A percentile compares a stretch with the other conserved stretches of the same genome.
Evolutionary conservation across 139 green algal genomes (phyloP).

Genomic region (Volvox reticuliferus): DNA sequence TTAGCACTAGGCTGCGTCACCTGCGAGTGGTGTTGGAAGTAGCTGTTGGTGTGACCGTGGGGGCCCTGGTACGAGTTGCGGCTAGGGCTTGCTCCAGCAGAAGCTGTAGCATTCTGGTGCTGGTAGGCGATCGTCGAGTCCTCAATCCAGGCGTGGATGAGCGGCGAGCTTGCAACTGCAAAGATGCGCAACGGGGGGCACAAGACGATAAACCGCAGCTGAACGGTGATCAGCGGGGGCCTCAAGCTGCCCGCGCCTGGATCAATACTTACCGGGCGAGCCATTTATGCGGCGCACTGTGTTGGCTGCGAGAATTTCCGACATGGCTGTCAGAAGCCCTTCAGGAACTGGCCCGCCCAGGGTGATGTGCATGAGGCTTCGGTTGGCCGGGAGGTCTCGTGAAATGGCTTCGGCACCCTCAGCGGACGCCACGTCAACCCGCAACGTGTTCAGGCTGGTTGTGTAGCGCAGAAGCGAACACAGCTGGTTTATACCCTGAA

Average conservation of each 20-base stretch:
- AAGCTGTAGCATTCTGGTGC: background rate
- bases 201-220: no score
- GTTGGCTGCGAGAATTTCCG: slow-evolving; percentile 56
- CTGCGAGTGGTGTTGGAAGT: background rate
- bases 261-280: slow-evolving; percentile 38
- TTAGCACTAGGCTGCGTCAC: background rate
- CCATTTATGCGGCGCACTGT: slow-evolving; percentile 43
- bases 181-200: background rate
- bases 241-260: no score
- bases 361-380: slow-evolving; percentile 65
- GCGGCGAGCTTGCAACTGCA: slow-evolving; percentile 43
- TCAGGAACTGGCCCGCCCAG: slow-evolving; percentile 70
- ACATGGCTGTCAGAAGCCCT: slow-evolving; percentile 57
- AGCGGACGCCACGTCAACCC: slow-evolving; percentile 58
- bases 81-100: background rate
- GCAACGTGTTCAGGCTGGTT: slow-evolving; percentile 61
- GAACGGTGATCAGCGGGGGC: no score
- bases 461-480: slow-evolving; percentile 67
- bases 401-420: slow-evolving; percentile 66
- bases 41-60: background rate
- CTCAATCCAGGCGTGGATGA: slow-evolving; percentile 70
- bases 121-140: slow-evolving; percentile 49
- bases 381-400: slow-evolving; percentile 62
- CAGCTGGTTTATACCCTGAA: slow-evolving; percentile 58
- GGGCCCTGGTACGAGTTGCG: background rate